These are phyloP conservation scores for Vitis hybrid DNA, from an alignment of 177 flowering plant species.

Conservation along the genomic window DNA sequence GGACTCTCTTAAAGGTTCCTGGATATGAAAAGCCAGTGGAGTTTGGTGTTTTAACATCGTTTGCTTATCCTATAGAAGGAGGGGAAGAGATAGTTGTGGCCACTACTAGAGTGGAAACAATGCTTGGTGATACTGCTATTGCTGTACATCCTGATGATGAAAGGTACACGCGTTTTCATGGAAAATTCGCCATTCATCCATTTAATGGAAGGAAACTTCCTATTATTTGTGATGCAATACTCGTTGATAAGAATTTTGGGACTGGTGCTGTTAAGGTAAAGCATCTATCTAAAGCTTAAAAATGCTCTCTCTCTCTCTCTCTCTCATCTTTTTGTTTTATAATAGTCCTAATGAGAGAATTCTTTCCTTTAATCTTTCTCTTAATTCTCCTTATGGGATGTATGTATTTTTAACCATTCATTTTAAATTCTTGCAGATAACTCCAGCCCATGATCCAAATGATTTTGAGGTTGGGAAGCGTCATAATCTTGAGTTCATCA, in stretches of 20 bases:
- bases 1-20: conserved; percentile 70
- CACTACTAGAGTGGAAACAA: conserved; percentile 95
- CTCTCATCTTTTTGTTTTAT: not conserved
- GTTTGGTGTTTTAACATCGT: conserved; percentile 86
- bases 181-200: conserved; percentile 87
- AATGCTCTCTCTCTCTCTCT: not conserved
- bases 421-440: conserved; percentile 49
- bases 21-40: conserved; percentile 78
- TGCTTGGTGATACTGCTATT: conserved; percentile 98
- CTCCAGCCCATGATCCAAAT: conserved; percentile 98
- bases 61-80: conserved; percentile 90
- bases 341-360: not conserved
- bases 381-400: not conserved
- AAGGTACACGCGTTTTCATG: conserved; percentile 76
- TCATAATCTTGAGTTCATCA: conserved; percentile 80
- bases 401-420: not conserved
- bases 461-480: conserved; percentile 98
- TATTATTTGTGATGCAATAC: conserved; percentile 73
- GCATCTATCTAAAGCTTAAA: not conserved
- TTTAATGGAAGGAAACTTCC: conserved; percentile 87
- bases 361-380: not conserved
- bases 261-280: conserved; percentile 97
- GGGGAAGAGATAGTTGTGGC: conserved; percentile 88
- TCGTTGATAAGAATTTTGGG: conserved; percentile 86
- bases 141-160: conserved; percentile 84